Conservation (phyloP, 106 monocot genomes). For the Platanthera guangdongensis region DNA sequence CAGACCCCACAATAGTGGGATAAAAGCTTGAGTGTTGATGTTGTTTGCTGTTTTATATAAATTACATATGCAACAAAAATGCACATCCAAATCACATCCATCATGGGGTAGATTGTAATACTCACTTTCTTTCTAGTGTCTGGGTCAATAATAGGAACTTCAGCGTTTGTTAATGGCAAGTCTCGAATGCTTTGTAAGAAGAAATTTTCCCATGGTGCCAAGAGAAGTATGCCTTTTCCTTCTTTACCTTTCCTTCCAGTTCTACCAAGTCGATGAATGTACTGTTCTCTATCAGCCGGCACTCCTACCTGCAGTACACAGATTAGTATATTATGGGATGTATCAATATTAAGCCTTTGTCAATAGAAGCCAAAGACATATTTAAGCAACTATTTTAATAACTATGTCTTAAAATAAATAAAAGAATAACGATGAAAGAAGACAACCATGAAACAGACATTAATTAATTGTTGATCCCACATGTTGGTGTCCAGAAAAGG, state of each 20-base stretch:
- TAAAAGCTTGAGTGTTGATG: too few relatives aligned
- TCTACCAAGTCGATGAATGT: conserved; percentile 83
- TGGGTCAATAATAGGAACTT: conserved; percentile 32
- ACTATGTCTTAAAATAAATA: not conserved
- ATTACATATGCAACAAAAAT: not conserved
- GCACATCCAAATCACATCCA: not conserved
- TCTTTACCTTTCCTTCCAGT: conserved; percentile 75
- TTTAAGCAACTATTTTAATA: not conserved
- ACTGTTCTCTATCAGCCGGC: conserved; percentile 79
- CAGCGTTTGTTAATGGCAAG: conserved; percentile 51
- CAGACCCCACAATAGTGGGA: too few relatives aligned
- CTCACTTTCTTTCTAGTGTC: conserved; percentile 51
- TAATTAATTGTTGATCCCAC: not conserved
- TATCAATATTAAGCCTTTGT: not conserved
- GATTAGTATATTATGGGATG: conserved; percentile 1
- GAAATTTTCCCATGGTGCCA: conserved; percentile 83
- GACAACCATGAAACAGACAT: not conserved
- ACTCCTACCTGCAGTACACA: conserved; percentile 48
- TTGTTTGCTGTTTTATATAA: too few relatives aligned
- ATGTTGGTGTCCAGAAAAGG: not conserved
- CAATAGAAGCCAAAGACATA: not conserved
- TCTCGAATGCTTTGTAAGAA: conserved; percentile 54
- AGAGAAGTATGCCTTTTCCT: conserved; percentile 56
- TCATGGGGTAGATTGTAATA: not conserved
- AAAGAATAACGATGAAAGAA: not conserved